Evolutionary conservation across 2,329 filamentous ascomycete species (phyloP), one percentile per base, ranked within the genome.

Genomic region (Fusarium nurragi): DNA sequence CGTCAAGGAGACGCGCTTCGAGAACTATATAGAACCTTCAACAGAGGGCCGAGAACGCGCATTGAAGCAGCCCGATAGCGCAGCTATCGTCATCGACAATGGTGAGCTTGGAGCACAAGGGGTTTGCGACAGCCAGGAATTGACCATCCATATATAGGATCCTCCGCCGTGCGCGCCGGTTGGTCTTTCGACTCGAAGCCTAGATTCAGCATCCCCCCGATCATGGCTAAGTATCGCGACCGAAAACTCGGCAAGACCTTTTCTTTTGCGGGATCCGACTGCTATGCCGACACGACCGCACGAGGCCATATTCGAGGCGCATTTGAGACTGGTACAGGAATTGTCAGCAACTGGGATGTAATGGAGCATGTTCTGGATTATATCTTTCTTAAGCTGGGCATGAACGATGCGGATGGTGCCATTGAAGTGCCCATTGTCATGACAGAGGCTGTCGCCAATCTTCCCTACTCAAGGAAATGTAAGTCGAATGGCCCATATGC

Each of bases 21-120:
- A 88, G 62, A 83, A 83, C 60, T 83, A 78, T 53, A 78, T 85
- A 34, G 77, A 81, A 26, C 78, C 83, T 3, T 81, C 86, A 70
- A 79, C 83, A 10, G 89, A 94, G 71, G 92, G 91, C 44, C 93
- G 90, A 73, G 84, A 86, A 71, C 83, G 85, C 68, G 94, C 92
- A 60, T 83, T 86, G 47, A 79, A 86, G 54, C 79, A 84, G 19
- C 77, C 83, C 16, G 84, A 81, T 56, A 80, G 81, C 41, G 91
- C 89, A 48, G 92, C 93, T 47, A 97, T 99, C 73, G 92, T 99
- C 64, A 98, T 99, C 74, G 95, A 99, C 81, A 97, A 97, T 90
- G 95, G 94, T 96, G 80, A 60, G 78, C 43, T 37, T 43, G 19
- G 39, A 40, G 43, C 46, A 38, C 54, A 38, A 45, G 43, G 46